Evolutionary conservation across 2,329 filamentous ascomycete species (phyloP).

Genomic region (Venturiaceae sp.): DNA sequence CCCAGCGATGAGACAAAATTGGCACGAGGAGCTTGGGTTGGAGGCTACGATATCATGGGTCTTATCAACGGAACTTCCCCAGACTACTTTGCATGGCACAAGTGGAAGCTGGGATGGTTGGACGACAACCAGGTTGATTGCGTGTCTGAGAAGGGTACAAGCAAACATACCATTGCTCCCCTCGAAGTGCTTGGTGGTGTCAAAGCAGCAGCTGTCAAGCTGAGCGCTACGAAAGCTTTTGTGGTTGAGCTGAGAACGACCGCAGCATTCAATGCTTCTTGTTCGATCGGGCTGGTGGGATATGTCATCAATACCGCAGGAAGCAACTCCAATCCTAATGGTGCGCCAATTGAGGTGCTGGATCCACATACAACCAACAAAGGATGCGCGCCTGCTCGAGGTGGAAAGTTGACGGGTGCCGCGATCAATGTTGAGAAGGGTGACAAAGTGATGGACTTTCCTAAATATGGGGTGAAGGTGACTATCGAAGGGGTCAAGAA

Average conservation of each 20-base stretch:
- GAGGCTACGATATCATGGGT: constrained; percentile 14
- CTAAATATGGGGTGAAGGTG: background rate
- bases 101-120: constrained; percentile 14
- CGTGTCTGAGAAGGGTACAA: constrained; percentile 7
- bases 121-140: constrained; percentile 11
- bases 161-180: constrained; percentile 10
- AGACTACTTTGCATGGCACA: constrained; percentile 12
- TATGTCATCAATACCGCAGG: constrained; percentile 8
- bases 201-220: constrained; percentile 9
- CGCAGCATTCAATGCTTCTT: constrained; percentile 6
- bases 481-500: background rate
- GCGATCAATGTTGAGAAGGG: background rate
- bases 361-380: background rate
- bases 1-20: constrained; percentile 1
- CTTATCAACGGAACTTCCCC: constrained; percentile 11
- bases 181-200: constrained; percentile 9
- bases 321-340: background rate
- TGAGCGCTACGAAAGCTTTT: constrained; percentile 9
- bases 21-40: constrained; percentile 8
- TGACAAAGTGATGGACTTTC: background rate
- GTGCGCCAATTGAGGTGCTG: constrained; percentile 1
- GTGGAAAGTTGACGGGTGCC: background rate
- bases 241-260: constrained; percentile 12
- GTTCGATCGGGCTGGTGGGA: constrained; percentile 10
- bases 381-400: background rate